Evolutionary conservation across 768 basidiomycete genomes (phyloP), one percentile per base, ranked within the genome.

Genomic region (Pisolithus microcarpus): DNA sequence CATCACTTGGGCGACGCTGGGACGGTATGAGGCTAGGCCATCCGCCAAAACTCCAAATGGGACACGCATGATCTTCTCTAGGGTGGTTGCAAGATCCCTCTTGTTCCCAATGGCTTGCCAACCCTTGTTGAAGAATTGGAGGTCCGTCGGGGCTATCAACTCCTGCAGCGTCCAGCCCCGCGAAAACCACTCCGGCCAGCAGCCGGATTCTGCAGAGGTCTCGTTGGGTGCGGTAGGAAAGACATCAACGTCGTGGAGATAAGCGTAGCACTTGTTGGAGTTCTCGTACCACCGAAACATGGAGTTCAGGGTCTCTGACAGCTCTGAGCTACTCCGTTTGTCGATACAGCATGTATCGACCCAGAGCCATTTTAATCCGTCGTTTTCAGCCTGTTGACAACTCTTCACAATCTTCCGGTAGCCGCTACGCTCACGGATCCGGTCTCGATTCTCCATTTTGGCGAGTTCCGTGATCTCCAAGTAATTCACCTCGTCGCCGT

Each of bases 121-220:
- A 23, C 56, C 34, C 42, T 23, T 31, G n/a, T 40, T 37, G 38
- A 57, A 57, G 43, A 61, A 59, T 19, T 43, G 52, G 31, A 61
- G 40, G 36, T 40, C 28, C 36, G 39, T 39, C 15, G 58, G 58
- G 23, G 58, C 60, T 5, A 61, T 46, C 9, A 56, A 38, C 34
- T 56, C 55, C 36, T 56, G 43, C 23, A 44, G 16, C 16, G 24
- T 30, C 55, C 36, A 59, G 18, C 58, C 60, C 39, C 53, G 52
- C 21, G 31, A 38, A 38, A 61, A 61, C 60, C 60, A 61, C 10
- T 26, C 45, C n/a, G 46, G 51, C 21, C 10, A 38, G 13, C 42
- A 8, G 21, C 10, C n/a, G 19, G 21, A 28, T 21, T 23, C 8
- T 18, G 39, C n/a, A 40, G n/a, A 40, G 18, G 9, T 40, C 19